These are phyloP conservation scores for Trichosporon sp. DNA, from an alignment of 1,284 basidiomycete species.

Conservation along the genomic window DNA sequence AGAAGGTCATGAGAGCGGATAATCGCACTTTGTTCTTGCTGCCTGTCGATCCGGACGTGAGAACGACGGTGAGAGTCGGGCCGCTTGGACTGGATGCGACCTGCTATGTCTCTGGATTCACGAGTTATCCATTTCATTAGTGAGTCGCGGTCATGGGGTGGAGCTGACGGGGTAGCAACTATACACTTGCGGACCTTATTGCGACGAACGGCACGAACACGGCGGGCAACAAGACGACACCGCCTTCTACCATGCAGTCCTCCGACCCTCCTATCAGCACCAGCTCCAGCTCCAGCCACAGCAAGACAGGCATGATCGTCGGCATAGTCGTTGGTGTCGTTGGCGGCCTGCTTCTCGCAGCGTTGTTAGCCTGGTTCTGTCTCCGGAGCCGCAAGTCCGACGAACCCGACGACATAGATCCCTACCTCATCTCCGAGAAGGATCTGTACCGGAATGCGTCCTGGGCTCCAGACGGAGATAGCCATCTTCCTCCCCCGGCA, in stretches of 20 bases:
- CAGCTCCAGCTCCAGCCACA: neutral
- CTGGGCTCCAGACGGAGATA: no score
- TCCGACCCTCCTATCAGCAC: no score
- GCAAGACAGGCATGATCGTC: neutral
- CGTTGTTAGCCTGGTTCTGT: neutral
- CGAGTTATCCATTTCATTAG: neutral
- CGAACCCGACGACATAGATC: neutral
- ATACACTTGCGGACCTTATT: neutral
- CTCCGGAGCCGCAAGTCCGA: neutral
- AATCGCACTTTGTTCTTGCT: neutral
- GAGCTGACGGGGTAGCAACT: neutral
- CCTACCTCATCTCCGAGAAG: neutral
- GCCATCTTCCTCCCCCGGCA: no score
- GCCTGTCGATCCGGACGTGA: neutral
- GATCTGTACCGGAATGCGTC: neutral
- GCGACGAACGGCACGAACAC: neutral
- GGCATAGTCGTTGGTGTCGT: neutral
- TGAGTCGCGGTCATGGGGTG: neutral
- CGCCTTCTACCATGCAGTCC: no score
- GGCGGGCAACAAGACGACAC: neutral
- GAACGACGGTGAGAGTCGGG: neutral
- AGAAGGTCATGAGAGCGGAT: neutral
- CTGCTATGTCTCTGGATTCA: neutral
- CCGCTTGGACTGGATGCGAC: neutral
- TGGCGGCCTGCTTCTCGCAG: neutral